A percentile compares a stretch with the other conserved stretches of the same genome.
These are phyloP conservation scores for Floccularia luteovirens DNA, from an alignment of 768 basidiomycete genomes.

Conservation along the genomic window DNA sequence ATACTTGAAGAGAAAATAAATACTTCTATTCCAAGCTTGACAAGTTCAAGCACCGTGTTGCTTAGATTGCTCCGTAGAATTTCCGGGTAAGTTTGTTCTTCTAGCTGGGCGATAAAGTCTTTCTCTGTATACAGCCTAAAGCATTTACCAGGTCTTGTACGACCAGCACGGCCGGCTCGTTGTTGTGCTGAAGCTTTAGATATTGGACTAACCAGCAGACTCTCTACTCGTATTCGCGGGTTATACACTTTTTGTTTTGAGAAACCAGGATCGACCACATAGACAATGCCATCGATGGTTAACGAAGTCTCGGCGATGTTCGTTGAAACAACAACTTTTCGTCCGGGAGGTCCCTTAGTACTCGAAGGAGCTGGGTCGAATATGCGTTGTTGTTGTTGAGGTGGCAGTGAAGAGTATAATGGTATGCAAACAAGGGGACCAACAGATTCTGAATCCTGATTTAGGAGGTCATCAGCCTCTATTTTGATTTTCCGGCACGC, in stretches of 20 bases:
- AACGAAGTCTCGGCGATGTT: slow-evolving; percentile 98
- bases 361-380: slow-evolving; percentile 75
- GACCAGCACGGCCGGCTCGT: slow-evolving; percentile 91
- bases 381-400: slow-evolving; percentile 92
- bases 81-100: slow-evolving; percentile 97
- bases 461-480: slow-evolving; percentile 79
- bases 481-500: slow-evolving; percentile 88
- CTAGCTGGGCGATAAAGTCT: slow-evolving; percentile 92
- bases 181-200: slow-evolving; percentile 97
- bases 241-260: slow-evolving; percentile 99
- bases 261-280: slow-evolving; percentile 96
- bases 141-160: slow-evolving; percentile 95
- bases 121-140: slow-evolving; percentile 96
- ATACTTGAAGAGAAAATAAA: slow-evolving; percentile 4
- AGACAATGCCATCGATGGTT: slow-evolving; percentile 99
- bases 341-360: slow-evolving; percentile 70
- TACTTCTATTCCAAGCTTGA: slow-evolving; percentile 90
- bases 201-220: slow-evolving; percentile 87
- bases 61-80: slow-evolving; percentile 91
- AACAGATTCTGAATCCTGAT: slow-evolving; percentile 63
- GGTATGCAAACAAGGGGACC: slow-evolving; percentile 90
- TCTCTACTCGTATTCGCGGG: slow-evolving; percentile 93
- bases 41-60: slow-evolving; percentile 87
- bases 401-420: slow-evolving; percentile 91
- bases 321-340: slow-evolving; percentile 92